phyloP scores from a whole-genome alignment of 495 filamentous ascomycete genomes.

The Hyaloscypha variabilis region DNA sequence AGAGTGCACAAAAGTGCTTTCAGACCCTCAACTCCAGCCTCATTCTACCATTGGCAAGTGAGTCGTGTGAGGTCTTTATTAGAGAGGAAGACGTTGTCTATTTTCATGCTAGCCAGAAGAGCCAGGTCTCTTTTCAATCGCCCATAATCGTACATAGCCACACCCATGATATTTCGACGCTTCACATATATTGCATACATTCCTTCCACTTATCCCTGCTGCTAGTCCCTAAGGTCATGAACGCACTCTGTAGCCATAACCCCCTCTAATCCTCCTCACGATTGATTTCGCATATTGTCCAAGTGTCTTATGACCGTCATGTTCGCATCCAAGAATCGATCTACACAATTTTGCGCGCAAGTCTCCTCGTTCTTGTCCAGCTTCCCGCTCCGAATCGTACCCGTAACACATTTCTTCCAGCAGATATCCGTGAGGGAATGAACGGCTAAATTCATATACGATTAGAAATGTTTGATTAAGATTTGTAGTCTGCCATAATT shows the following conservation, averaged over 20 bases:
- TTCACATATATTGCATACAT: neutral
- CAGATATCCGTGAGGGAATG: slow-evolving; percentile 86
- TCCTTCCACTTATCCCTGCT: neutral
- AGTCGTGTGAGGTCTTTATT: slow-evolving; percentile 4
- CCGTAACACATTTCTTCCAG: slow-evolving; percentile 86
- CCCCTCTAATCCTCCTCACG: slow-evolving; percentile 1
- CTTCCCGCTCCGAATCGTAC: slow-evolving; percentile 62
- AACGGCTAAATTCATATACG: slow-evolving; percentile 52
- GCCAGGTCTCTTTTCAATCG: slow-evolving; percentile 13
- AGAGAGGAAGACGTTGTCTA: slow-evolving; percentile 1
- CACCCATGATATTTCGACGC: neutral
- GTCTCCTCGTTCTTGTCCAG: slow-evolving; percentile 76
- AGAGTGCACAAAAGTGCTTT: slow-evolving; percentile 27
- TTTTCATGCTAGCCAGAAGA: slow-evolving; percentile 12
- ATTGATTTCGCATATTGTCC: slow-evolving; percentile 58
- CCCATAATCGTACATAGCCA: slow-evolving; percentile 13
- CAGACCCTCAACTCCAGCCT: slow-evolving; percentile 4
- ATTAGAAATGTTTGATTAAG: neutral
- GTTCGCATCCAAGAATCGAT: slow-evolving; percentile 90
- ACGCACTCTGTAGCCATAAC: neutral
- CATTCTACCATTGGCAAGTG: neutral
- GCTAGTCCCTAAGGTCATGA: neutral
- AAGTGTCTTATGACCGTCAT: slow-evolving; percentile 78
- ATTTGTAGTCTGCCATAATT: neutral
- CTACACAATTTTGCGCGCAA: slow-evolving; percentile 90